Base-by-base conservation (phyloP, 208 protist species). In the Crithidia thermophila region DNA sequence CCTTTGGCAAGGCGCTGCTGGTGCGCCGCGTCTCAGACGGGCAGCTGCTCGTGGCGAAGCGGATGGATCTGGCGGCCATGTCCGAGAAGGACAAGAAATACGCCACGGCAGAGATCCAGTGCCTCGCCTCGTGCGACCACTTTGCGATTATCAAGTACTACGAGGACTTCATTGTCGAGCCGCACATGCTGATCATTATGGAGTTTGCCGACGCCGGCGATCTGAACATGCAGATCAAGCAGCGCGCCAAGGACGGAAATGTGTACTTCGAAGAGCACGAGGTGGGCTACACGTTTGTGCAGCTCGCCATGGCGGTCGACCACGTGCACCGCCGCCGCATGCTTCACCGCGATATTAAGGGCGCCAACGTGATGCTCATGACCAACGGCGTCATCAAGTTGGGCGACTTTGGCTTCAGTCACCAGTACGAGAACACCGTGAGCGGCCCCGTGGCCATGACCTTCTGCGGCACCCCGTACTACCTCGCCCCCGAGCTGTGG, bases 401-500 rank as follows among this genome's bases (percentile, higher is more conserved):
- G 28, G 91, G 84, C 18, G 91, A 96, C 60, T 96, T 96, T 67
- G 87, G 87, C 42, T 93, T 93, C 72, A 81, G 73, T 20, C 82
- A 86, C 37, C 87, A 90, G 79, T 93, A 93, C 72, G 87, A 93
- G 75, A 76, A 86, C 72, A 85, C 87, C 5, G 73, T 92, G 30
- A 90, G 83, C 34, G 85, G 90, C 61, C 84, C 69, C 25, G 87
- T 93, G 13, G 87, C 80, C n/a, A 79, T 80, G 20, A 93, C 87
- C 25, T 93, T 93, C 72, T 94, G 88, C 61, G 92, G 89, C n/a
- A 93, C 88, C 53, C 91, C 94, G 25, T 95, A 97, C 68, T 98
- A 97, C 76, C 75, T 98, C 43, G 85, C 85, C 10, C 95, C 95
- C 13, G 95, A 98, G 79, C 69, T 98, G 36, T 97, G 88, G 81